phyloP scores from a whole-genome alignment of 108 stramenopile species.

The Fragilariopsis cylindrus region DNA sequence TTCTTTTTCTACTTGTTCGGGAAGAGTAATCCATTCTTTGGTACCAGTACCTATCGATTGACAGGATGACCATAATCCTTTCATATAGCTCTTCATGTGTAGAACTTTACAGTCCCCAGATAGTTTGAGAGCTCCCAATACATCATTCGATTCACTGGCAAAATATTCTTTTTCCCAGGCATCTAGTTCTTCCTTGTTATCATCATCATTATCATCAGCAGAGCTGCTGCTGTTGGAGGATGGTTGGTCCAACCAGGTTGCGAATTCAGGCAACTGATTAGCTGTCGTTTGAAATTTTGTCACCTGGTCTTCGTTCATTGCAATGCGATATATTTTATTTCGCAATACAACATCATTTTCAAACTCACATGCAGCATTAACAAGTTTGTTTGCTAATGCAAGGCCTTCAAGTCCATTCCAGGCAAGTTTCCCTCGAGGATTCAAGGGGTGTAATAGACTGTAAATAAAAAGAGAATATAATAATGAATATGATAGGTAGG shows the following conservation, averaged over 20 bases:
- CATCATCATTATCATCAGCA: neutral
- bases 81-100: constrained; percentile 74
- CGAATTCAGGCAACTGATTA: constrained; percentile 26
- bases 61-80: constrained; percentile 63
- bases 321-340: constrained; percentile 68
- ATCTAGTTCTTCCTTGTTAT: constrained; percentile 24
- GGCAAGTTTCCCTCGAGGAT: constrained; percentile 78
- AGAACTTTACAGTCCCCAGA: constrained; percentile 69
- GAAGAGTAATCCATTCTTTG: constrained; percentile 17
- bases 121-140: constrained; percentile 60
- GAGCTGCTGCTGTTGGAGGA: neutral
- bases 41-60: constrained; percentile 22
- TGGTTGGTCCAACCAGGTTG: constrained; percentile 58
- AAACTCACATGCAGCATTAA: constrained; percentile 44
- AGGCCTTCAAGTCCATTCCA: constrained; percentile 72
- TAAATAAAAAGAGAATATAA: neutral
- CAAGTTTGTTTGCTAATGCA: constrained; percentile 46
- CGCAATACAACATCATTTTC: constrained; percentile 39
- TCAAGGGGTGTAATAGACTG: constrained; percentile 80
- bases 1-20: neutral
- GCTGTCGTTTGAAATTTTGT: constrained; percentile 49
- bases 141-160: constrained; percentile 12
- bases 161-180: constrained; percentile 26
- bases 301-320: constrained; percentile 49
- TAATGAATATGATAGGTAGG: neutral